A percentile compares a stretch with the other conserved stretches of the same genome.
Evolutionary conservation across 2,329 filamentous ascomycete species (phyloP).

Genomic region (Cercospora sp.): DNA sequence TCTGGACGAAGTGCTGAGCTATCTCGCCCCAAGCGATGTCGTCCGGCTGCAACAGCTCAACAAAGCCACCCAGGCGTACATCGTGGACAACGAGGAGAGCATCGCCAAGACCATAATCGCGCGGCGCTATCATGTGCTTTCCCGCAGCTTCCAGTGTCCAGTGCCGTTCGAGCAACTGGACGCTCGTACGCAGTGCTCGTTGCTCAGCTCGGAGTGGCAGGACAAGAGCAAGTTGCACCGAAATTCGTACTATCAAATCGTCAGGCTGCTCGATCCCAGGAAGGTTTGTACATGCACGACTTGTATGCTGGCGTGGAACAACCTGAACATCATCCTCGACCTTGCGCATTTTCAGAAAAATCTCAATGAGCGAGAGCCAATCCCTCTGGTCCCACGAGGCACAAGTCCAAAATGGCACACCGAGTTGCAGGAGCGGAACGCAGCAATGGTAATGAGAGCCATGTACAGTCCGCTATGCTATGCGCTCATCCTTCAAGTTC

Average conservation of each 20-base stretch:
- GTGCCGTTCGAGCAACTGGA: constrained; percentile 45
- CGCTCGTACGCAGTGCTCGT: constrained; percentile 35
- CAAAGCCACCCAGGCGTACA: constrained; percentile 47
- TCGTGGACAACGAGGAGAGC: constrained; percentile 47
- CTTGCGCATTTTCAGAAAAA: constrained; percentile 58
- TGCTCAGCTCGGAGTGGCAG: constrained; percentile 48
- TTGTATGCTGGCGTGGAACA: constrained; percentile 59
- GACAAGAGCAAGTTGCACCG: constrained; percentile 50
- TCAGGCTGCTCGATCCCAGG: constrained; percentile 49
- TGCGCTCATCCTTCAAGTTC: constrained; percentile 51
- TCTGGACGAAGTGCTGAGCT: constrained; percentile 50
- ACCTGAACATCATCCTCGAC: constrained; percentile 56
- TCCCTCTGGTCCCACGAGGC: constrained; percentile 55
- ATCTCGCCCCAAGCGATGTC: constrained; percentile 54
- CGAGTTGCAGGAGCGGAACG: constrained; percentile 48
- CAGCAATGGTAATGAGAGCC: constrained; percentile 49
- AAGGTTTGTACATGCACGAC: constrained; percentile 60
- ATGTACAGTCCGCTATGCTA: constrained; percentile 54
- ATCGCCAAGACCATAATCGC: constrained; percentile 49
- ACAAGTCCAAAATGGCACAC: constrained; percentile 54
- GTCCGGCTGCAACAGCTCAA: constrained; percentile 50
- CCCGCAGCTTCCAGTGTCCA: constrained; percentile 55
- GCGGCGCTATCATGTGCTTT: constrained; percentile 54
- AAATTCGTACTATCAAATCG: constrained; percentile 57
- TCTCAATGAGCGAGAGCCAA: constrained; percentile 54